Evolutionary conservation across 495 filamentous ascomycete genomes (phyloP).

Genomic region (Entonaema liquescens): DNA sequence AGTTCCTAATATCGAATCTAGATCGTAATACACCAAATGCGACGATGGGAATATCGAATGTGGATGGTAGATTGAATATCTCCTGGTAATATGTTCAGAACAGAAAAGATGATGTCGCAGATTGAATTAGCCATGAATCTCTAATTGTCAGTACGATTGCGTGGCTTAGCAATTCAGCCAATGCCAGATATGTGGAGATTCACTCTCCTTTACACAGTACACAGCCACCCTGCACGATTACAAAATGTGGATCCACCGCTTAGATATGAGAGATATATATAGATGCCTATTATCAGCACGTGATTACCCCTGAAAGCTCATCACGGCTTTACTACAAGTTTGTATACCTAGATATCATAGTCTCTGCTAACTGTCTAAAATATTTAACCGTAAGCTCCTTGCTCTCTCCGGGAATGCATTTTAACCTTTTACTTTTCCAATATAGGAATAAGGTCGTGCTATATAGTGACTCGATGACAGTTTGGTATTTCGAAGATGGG

Average conservation of each 20-base stretch:
- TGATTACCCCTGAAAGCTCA: neutral
- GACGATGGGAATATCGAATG: constrained; percentile 1
- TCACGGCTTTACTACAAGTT: too few relatives aligned
- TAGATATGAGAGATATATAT: neutral
- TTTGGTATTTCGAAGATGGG: too few relatives aligned
- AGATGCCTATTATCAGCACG: neutral
- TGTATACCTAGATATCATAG: too few relatives aligned
- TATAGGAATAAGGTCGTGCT: too few relatives aligned
- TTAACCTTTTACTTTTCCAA: too few relatives aligned
- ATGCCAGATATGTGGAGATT: constrained; percentile 12
- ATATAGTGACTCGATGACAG: too few relatives aligned
- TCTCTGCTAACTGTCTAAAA: too few relatives aligned
- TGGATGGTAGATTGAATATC: constrained; percentile 11
- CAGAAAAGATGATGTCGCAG: constrained; percentile 19
- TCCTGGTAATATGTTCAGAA: neutral
- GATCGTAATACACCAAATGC: neutral
- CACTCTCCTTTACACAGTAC: neutral
- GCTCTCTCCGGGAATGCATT: too few relatives aligned
- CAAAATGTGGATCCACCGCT: neutral
- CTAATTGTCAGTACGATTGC: constrained; percentile 14
- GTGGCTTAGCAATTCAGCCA: constrained; percentile 32
- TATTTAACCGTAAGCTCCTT: too few relatives aligned
- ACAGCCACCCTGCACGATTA: constrained; percentile 31
- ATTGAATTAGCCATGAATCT: constrained; percentile 24
- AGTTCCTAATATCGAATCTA: neutral